Percentiles rank a stretch among this genome's conserved stretches.
Conservation (phyloP, 1,139 yeast genomes). For the Nakaseomyces kungkrabaensis region DNA sequence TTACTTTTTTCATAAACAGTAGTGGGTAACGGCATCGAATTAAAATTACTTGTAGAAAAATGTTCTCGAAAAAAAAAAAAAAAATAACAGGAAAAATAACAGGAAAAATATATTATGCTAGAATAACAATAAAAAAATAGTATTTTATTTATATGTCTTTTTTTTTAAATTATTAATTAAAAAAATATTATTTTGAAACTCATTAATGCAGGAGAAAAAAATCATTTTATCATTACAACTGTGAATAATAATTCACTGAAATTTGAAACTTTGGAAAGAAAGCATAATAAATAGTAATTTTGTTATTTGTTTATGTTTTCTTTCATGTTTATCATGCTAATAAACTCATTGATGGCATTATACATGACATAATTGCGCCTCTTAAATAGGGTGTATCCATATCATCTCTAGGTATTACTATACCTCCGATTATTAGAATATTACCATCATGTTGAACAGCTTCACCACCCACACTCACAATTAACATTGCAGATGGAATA, state of each 20-base stretch:
- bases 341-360: conserved; percentile 15
- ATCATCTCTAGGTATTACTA: conserved; percentile 10
- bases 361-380: conserved; percentile 20
- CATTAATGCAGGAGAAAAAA: background rate
- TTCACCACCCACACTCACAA: conserved; percentile 12
- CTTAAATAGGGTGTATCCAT: conserved; percentile 14
- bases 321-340: background rate
- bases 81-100: no score
- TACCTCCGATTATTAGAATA: conserved; percentile 20
- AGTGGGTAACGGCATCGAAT: background rate
- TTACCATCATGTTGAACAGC: conserved; percentile 18
- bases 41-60: background rate
- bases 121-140: background rate
- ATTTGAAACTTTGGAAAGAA: no score
- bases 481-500: background rate
- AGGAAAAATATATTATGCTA: background rate
- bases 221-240: background rate
- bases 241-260: background rate
- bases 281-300: background rate
- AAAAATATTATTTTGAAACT: background rate
- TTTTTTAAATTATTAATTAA: background rate
- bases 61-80: background rate
- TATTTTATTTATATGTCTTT: no score
- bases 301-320: background rate
- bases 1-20: background rate